phyloP scores from a whole-genome alignment of 2,329 filamentous ascomycete genomes.

The Aspergillus pseudoviridinutans region DNA sequence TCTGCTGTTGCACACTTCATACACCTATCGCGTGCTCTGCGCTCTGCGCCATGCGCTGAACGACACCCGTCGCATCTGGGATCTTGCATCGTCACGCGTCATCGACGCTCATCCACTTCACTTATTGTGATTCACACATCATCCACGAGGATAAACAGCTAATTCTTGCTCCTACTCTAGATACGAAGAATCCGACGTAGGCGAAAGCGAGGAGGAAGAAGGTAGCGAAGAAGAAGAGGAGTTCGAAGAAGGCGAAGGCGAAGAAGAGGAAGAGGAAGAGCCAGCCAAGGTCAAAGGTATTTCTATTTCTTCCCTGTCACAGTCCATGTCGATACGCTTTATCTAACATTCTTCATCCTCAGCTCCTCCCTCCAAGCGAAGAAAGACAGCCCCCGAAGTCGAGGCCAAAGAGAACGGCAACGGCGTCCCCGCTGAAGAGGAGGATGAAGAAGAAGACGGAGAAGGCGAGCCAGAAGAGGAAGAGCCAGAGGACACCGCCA shows the following conservation, averaged over 20 bases:
- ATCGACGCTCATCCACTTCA: background rate
- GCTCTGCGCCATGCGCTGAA: background rate
- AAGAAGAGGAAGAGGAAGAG: slow-evolving; percentile 22
- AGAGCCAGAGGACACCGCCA: slow-evolving; percentile 25
- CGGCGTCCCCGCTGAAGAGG: slow-evolving; percentile 10
- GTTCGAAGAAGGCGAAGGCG: slow-evolving; percentile 25
- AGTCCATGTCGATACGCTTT: background rate
- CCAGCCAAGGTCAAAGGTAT: slow-evolving; percentile 20
- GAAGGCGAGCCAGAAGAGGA: slow-evolving; percentile 17
- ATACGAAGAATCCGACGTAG: slow-evolving; percentile 32
- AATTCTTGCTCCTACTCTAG: slow-evolving; percentile 16
- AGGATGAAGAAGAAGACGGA: slow-evolving; percentile 13
- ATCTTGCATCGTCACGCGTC: background rate
- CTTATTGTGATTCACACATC: background rate
- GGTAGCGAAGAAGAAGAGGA: slow-evolving; percentile 24
- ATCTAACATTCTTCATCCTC: background rate
- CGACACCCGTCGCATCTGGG: background rate
- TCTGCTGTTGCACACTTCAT: background rate
- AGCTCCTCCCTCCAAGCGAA: slow-evolving; percentile 27
- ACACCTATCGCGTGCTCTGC: background rate
- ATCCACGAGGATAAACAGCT: background rate
- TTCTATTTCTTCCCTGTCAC: background rate
- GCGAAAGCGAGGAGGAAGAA: slow-evolving; percentile 15
- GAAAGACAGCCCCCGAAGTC: slow-evolving; percentile 25
- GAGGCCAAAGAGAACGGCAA: slow-evolving; percentile 18